These are phyloP conservation scores for Lyophyllum shimeji DNA, from an alignment of 768 basidiomycete species.

Conservation along the genomic window DNA sequence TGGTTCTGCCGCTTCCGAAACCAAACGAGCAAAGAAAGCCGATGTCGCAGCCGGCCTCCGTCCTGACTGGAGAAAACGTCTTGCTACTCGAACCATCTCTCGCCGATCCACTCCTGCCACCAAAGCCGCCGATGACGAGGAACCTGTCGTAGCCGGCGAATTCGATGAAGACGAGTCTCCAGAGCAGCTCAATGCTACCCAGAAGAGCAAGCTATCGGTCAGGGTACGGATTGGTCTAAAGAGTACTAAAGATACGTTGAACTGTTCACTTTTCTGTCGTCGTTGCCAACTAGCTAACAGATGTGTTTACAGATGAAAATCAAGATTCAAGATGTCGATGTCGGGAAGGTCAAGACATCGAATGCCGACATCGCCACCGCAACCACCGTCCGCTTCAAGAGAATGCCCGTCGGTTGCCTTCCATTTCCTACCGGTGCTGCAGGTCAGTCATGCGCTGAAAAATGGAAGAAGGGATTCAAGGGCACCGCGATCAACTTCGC, in stretches of 20 bases:
- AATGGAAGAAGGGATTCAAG: neutral
- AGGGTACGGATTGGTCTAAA: neutral
- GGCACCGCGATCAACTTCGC: neutral
- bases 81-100: neutral
- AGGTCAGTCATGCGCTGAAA: neutral
- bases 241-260: no score
- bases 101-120: neutral
- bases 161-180: neutral
- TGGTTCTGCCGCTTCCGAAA: no score
- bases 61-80: neutral
- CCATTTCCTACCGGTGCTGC: neutral
- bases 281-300: neutral
- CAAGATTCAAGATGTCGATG: neutral
- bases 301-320: neutral
- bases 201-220: neutral
- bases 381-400: no score
- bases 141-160: neutral
- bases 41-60: neutral
- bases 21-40: no score
- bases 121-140: neutral
- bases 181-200: neutral
- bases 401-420: no score
- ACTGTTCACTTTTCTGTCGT: no score
- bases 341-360: neutral
- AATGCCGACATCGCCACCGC: no score